phyloP scores from a whole-genome alignment of 2,329 filamentous ascomycete genomes.

The Stromatinia cepivora region DNA sequence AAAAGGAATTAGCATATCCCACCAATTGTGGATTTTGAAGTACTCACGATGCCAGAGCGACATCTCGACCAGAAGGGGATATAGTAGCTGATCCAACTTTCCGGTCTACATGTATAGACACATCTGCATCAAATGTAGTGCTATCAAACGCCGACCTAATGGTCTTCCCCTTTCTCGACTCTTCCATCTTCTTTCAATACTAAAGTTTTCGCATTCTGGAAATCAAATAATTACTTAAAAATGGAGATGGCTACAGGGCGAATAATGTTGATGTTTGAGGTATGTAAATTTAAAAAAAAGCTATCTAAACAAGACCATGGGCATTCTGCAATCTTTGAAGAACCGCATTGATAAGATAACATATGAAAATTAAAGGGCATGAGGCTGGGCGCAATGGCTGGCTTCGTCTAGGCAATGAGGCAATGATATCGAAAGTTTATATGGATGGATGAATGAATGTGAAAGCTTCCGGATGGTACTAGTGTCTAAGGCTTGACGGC shows the following conservation, averaged over 20 bases:
- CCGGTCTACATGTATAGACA: slow-evolving; percentile 75
- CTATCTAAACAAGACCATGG: slow-evolving; percentile 10
- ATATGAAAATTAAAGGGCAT: neutral
- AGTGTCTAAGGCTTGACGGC: slow-evolving; percentile 1
- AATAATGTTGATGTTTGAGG: neutral
- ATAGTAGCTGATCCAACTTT: slow-evolving; percentile 86
- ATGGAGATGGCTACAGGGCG: neutral
- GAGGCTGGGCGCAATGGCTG: neutral
- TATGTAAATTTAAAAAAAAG: slow-evolving; percentile 2
- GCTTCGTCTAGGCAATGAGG: neutral
- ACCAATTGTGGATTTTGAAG: neutral
- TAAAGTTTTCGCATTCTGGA: slow-evolving; percentile 27
- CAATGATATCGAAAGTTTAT: neutral
- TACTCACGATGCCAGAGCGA: slow-evolving; percentile 75
- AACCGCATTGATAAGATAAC: neutral
- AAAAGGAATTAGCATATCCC: neutral
- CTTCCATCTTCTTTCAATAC: slow-evolving; percentile 36
- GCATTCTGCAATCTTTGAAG: neutral
- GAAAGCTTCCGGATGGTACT: slow-evolving; percentile 1
- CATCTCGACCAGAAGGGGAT: slow-evolving; percentile 85
- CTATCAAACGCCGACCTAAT: slow-evolving; percentile 77
- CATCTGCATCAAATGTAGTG: slow-evolving; percentile 82
- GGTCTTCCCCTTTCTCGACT: slow-evolving; percentile 55
- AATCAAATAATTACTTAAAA: neutral
- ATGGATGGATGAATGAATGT: neutral